Evolutionary conservation across 2,329 filamentous ascomycete species (phyloP).

Genomic region (Boeremia exigua): DNA sequence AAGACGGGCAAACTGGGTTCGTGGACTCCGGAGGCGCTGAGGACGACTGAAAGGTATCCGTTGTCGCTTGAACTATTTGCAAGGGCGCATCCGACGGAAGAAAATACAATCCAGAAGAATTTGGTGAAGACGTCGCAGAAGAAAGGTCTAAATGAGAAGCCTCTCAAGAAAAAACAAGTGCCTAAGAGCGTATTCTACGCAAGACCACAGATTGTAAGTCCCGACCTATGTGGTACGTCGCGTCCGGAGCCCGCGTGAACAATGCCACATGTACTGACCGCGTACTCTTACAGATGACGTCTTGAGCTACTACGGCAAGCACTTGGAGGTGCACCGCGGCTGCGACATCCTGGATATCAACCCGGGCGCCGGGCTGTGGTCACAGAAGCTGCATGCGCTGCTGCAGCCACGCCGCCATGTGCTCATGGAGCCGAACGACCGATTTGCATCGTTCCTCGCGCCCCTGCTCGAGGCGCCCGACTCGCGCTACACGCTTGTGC

Average conservation of each 20-base stretch:
- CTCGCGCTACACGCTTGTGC: slow-evolving; percentile 58
- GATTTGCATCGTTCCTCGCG: slow-evolving; percentile 67
- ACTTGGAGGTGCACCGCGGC: slow-evolving; percentile 72
- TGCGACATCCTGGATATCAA: slow-evolving; percentile 89
- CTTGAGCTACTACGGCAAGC: slow-evolving; percentile 70
- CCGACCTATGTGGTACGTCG: slow-evolving; percentile 53
- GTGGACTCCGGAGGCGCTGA: slow-evolving; percentile 25
- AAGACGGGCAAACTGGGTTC: background rate
- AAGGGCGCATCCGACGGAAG: slow-evolving; percentile 13
- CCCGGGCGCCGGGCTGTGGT: slow-evolving; percentile 81
- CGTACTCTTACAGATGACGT: slow-evolving; percentile 64
- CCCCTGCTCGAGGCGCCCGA: slow-evolving; percentile 48
- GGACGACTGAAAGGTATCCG: slow-evolving; percentile 22
- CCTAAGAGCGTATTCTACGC: background rate
- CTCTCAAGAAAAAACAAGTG: background rate
- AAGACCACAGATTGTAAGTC: slow-evolving; percentile 50
- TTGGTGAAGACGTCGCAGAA: background rate
- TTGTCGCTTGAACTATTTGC: slow-evolving; percentile 18
- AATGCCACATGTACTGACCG: slow-evolving; percentile 13
- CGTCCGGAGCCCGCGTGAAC: slow-evolving; percentile 15
- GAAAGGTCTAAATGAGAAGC: background rate
- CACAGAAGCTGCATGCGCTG: slow-evolving; percentile 73
- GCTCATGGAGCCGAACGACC: slow-evolving; percentile 74
- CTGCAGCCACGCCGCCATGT: slow-evolving; percentile 83
- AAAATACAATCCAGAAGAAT: too few relatives aligned